Base-by-base conservation (phyloP, 768 basidiomycete species). In the Sarcodon sp. region DNA sequence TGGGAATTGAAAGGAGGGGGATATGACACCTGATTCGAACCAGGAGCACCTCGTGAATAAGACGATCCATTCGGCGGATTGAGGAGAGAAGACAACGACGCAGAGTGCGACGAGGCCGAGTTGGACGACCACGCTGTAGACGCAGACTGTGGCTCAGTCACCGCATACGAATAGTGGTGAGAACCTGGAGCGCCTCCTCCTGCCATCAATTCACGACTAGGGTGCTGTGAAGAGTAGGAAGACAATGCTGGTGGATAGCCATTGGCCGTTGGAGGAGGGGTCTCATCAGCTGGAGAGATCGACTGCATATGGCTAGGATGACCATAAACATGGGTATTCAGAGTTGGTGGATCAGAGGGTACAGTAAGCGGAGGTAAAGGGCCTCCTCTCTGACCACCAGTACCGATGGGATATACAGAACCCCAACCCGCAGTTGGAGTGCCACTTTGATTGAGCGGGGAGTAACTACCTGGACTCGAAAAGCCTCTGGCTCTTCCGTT, bases 311-410 rank as follows among this genome's bases (percentile, higher is more conserved):
- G 79, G 9, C 76, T 67, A 6, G 79, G 74, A 53, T 79, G 73
- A 58, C 66, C 72, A 64, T 83, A 83, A 55, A 82, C 70, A 57
- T 70, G 66, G 56, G 81, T 77, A 4, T 75, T 71, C 50, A 82
- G 60, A 50, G 80, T 69, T 6, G 77, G 73, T 13, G 82, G 73
- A 47, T 87, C 84, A 27, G 82, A 80, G 47, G 87, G 88, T 44
- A 89, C 87, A 45, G 81, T 87, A 47, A 91, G 74, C 27, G 87
- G 87, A 31, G 87, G 88, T 45, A 91, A 71, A 69, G 45, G 82
- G 76, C 60, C 53, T 47, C 50, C 39, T 41, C 39, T 41, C 39
- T 16, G 15, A 27, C 7, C 27, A 41, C 39, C 39, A 41, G 39
- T 15, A 9, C 39, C 39, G 4, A 27, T 77, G 61, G 66, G 79